Evolutionary conservation across 352 stramenopile species (phyloP), one percentile per base, ranked within the genome.

Genomic region (Globisporangium ultimum): DNA sequence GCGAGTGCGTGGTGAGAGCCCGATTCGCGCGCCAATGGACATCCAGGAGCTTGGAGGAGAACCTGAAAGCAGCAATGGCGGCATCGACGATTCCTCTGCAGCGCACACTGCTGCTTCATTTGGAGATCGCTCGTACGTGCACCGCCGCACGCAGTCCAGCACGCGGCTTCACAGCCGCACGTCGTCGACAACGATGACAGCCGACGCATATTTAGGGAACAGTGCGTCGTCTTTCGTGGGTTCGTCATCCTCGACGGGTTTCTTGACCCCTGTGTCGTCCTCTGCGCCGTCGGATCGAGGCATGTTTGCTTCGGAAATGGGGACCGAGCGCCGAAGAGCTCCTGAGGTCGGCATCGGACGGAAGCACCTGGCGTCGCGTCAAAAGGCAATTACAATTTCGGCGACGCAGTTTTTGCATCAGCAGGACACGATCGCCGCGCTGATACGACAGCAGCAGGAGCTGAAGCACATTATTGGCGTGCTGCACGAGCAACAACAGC

Each of bases 401-500:
- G 71, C 75, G 1, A 68, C 77, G 43, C 84, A 91, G 65, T 93
- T 84, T 52, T 57, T 90, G 43, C 80, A 91, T 52, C 84, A 93
- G 66, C 80, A 93, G 55, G 74, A 91, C 56, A 91, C 78, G n/a
- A 90, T 93, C 42, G 78, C 84, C 1, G 84, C 78, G 51, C 68
- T 93, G 17, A 91, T 91, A 55, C 80, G 75, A 17, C 81, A 93
- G 64, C 84, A 93, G 48, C 76, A 89, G 50, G 81, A 91, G 54
- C 67, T 93, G n/a, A 93, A 93, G 70, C 80, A 91, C 56, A 72
- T 93, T 49, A 84, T 93, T 18, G 69, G 62, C 12, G 68, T 91
- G 22, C 70, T 93, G 24, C 81, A 89, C 20, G 78, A 91, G 51
- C 84, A 93, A 54, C 82, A 91, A 57, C 81, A 88, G 21, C 80